A percentile compares a stretch with the other conserved stretches of the same genome.
Evolutionary conservation across 176 grass and related monocot species (phyloP).

Genomic region (Poa pratensis): DNA sequence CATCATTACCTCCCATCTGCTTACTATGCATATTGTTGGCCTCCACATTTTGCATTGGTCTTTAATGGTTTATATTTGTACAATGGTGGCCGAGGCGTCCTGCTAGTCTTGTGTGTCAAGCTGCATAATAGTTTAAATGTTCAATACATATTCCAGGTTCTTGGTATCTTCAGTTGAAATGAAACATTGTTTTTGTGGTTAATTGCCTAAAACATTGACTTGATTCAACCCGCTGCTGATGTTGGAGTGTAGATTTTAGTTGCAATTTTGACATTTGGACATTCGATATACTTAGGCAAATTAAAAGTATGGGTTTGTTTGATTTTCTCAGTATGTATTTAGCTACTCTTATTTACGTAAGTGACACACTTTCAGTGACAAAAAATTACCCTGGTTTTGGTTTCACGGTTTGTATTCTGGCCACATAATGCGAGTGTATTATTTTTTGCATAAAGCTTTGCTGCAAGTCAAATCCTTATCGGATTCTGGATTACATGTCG

Average conservation of each 20-base stretch:
- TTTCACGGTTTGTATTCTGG: neutral
- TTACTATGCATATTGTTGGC: neutral
- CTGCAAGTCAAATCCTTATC: neutral
- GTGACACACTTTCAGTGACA: neutral
- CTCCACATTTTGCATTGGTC: neutral
- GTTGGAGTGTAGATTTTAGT: slow-evolving; percentile 5
- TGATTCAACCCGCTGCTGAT: neutral
- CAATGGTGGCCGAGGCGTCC: neutral
- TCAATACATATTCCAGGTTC: neutral
- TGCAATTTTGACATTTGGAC: neutral
- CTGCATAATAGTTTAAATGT: neutral
- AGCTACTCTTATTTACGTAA: neutral
- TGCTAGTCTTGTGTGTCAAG: slow-evolving; percentile 15
- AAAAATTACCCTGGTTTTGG: neutral
- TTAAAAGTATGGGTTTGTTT: neutral
- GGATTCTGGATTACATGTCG: neutral
- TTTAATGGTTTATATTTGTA: neutral
- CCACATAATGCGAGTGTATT: neutral
- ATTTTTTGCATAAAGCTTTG: slow-evolving; percentile 16
- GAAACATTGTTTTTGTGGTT: neutral
- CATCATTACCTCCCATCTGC: neutral
- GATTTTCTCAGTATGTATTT: neutral
- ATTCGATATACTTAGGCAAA: slow-evolving; percentile 15
- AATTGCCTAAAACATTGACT: neutral
- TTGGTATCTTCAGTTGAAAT: neutral